A percentile compares a stretch with the other conserved stretches of the same genome.
Conservation (phyloP, 2,329 filamentous ascomycete species). For the Kalmusia sp. region DNA sequence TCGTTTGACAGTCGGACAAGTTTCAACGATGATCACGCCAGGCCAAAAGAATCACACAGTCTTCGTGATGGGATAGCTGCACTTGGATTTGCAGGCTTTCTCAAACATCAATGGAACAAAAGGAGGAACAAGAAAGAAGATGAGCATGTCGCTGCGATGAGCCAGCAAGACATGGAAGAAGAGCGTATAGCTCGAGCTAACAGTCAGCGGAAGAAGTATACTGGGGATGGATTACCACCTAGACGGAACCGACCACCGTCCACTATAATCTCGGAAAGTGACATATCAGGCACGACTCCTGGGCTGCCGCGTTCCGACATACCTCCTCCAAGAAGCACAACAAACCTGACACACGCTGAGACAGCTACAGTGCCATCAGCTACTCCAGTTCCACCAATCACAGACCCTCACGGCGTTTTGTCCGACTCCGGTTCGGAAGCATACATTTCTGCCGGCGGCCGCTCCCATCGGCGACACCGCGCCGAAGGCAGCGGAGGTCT, state of each 20-base stretch:
- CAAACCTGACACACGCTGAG: slow-evolving; percentile 23
- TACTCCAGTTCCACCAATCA: slow-evolving; percentile 42
- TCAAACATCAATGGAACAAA: slow-evolving; percentile 55
- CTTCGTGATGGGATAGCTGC: slow-evolving; percentile 58
- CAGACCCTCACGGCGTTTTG: slow-evolving; percentile 45
- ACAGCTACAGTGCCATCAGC: slow-evolving; percentile 39
- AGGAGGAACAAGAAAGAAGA: slow-evolving; percentile 65
- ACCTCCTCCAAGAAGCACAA: slow-evolving; percentile 30
- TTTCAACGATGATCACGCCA: slow-evolving; percentile 40
- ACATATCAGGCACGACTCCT: slow-evolving; percentile 53
- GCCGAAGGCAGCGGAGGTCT: slow-evolving; percentile 29
- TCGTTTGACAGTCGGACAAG: slow-evolving; percentile 52
- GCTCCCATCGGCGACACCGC: slow-evolving; percentile 42
- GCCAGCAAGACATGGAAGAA: slow-evolving; percentile 59
- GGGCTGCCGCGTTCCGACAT: slow-evolving; percentile 49
- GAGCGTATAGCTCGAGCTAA: slow-evolving; percentile 60
- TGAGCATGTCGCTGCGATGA: slow-evolving; percentile 64
- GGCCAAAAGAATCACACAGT: slow-evolving; percentile 41
- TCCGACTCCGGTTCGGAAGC: slow-evolving; percentile 51
- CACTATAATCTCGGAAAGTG: slow-evolving; percentile 53
- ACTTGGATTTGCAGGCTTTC: slow-evolving; percentile 47
- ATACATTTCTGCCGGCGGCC: slow-evolving; percentile 45
- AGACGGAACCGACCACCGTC: slow-evolving; percentile 39
- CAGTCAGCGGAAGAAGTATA: slow-evolving; percentile 67
- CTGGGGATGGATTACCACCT: slow-evolving; percentile 66